Evolutionary conservation across 176 grass and related monocot species (phyloP).

Genomic region (Zea mays): Zm-B73-REFERENCE-NAM-5.0 NC_050104.1:134367001-134367500

Average conservation of each 20-base stretch:
- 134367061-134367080: not conserved
- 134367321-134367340: not conserved
- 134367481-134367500: not conserved
- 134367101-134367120: conserved; percentile 34
- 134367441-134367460: not conserved
- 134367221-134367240: conserved; percentile 4
- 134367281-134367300: not conserved
- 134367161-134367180: conserved; percentile 21
- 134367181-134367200: conserved; percentile 26
- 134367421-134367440: not conserved
- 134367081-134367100: conserved; percentile 16
- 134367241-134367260: not conserved
- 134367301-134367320: not conserved
- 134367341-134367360: not conserved
- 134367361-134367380: not conserved
- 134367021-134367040: conserved; percentile 51
- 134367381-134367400: not conserved
- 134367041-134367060: not conserved
- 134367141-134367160: conserved; percentile 33
- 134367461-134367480: not conserved
- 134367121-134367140: conserved; percentile 23
- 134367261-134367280: conserved; percentile 3
- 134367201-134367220: not conserved
- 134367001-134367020: conserved; percentile 78
- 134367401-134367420: not conserved